Evolutionary conservation across 2,329 filamentous ascomycete genomes (phyloP), one percentile per base, ranked within the genome.

Genomic region (Hymenoscyphus scutula): DNA sequence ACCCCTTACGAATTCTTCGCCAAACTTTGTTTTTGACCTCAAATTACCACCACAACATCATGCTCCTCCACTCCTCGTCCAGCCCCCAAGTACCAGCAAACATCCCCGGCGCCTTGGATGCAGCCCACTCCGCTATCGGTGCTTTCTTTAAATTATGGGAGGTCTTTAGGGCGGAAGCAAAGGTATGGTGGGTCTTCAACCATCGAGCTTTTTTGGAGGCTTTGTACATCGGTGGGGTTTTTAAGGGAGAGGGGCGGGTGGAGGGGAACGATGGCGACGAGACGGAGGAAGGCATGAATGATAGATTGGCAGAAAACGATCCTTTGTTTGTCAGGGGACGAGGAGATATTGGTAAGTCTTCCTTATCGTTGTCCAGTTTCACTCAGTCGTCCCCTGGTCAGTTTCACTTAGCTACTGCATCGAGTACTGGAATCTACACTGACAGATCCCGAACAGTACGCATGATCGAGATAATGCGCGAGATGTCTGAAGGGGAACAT

Each of bases 161-260:
- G 41, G 77, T 91, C 13, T 86, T 92, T 65, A 85, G 88, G 68
- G 79, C 80, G 17, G 90, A 94, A 77, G 89, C 89, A 1, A 82
- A 87, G 15, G 89, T 92, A 0, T 93, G 90, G 90, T 94, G 90
- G 90, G 89, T 91, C 0, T 91, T 92, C 68, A 90, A 92, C 73
- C 90, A 93, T 72, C 80, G 90, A 1, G 90, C 90, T 0, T 93
- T 93, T 71, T 80, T 93, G 59, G 90, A 93, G 77, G 88, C 88
- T 34, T 74, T 88, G 71, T 90, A 85, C 75, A 90, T 89, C 56
- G 84, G 84, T 25, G 82, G 82, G 65, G 81, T 87, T 27, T 73
- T 89, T 62, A 77, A 80, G 48, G 83, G 87, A 72, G 78, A 80
- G 23, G 71, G 75, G 2, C 78, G 76, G 45, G 80, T 83, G 64